phyloP scores from a whole-genome alignment of 2,329 filamentous ascomycete species.

The Cladorrhinum sp. region DNA sequence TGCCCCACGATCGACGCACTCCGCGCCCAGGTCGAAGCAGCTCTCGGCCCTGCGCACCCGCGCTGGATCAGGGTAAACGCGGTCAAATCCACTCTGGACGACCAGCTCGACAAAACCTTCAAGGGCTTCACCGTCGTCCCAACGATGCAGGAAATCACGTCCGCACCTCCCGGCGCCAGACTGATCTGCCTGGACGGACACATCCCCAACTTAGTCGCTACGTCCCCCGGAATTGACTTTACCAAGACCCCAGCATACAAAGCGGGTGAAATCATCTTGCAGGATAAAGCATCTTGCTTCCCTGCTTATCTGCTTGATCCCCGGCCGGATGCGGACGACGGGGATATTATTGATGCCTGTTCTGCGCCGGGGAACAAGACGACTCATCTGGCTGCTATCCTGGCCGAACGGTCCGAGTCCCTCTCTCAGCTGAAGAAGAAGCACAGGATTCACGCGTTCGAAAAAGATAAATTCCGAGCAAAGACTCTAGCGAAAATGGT shows the following conservation, averaged over 20 bases:
- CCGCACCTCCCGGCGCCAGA: conserved; percentile 35
- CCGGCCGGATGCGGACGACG: conserved; percentile 57
- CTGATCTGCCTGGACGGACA: conserved; percentile 71
- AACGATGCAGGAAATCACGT: conserved; percentile 55
- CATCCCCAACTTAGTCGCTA: conserved; percentile 78
- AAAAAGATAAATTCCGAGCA: conserved; percentile 69
- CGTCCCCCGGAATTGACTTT: conserved; percentile 69
- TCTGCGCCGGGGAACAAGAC: conserved; percentile 97
- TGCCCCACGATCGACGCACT: conserved; percentile 67
- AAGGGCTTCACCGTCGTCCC: conserved; percentile 55
- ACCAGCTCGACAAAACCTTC: conserved; percentile 75
- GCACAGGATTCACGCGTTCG: conserved; percentile 68
- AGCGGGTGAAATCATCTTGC: conserved; percentile 76
- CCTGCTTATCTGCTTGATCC: conserved; percentile 84
- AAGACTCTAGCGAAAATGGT: conserved; percentile 84
- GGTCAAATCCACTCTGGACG: conserved; percentile 65
- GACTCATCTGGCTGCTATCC: conserved; percentile 80
- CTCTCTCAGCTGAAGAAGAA: conserved; percentile 30
- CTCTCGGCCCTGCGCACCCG: conserved; percentile 60
- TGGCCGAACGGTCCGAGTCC: conserved; percentile 47
- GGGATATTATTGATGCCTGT: conserved; percentile 86
- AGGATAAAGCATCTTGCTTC: conserved; percentile 97
- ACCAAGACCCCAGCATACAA: conserved; percentile 71
- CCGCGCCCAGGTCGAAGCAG: conserved; percentile 53
- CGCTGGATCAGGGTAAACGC: conserved; percentile 90